Conservation (phyloP, 139 green algal species). For the Chlorella sp. region DNA sequence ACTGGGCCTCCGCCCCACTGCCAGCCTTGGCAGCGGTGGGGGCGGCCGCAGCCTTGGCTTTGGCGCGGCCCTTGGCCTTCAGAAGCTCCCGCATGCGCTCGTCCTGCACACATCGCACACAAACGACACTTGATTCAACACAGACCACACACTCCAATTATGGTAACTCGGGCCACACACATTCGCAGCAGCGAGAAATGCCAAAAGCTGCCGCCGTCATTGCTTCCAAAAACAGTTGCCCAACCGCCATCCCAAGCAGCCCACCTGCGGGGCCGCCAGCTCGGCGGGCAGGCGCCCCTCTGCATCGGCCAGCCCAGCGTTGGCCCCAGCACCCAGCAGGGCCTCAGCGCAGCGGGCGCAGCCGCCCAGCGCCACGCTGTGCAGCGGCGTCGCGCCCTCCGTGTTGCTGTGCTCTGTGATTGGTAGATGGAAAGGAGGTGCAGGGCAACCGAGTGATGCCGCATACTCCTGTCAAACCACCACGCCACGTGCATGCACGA, state of each 20-base stretch:
- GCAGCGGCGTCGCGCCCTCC: conserved; percentile 49
- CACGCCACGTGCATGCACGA: too few relatives aligned
- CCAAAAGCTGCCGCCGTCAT: too few relatives aligned
- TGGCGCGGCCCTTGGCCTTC: neutral
- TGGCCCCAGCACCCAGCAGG: conserved; percentile 55
- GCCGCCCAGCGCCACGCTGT: conserved; percentile 58
- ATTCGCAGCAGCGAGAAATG: too few relatives aligned
- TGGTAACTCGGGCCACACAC: too few relatives aligned
- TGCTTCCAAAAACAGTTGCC: too few relatives aligned
- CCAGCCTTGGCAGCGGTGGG: neutral
- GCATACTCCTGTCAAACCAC: too few relatives aligned
- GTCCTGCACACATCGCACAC: conserved; percentile 19
- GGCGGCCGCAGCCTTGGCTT: neutral
- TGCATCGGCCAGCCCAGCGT: neutral
- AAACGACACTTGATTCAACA: too few relatives aligned
- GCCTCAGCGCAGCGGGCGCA: conserved; percentile 35
- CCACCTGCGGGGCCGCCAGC: conserved; percentile 1
- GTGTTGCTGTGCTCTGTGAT: conserved; percentile 28
- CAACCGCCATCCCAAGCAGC: neutral
- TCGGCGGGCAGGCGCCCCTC: conserved; percentile 31
- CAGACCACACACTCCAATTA: too few relatives aligned
- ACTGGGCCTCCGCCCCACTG: neutral
- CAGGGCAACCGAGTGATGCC: too few relatives aligned
- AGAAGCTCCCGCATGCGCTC: neutral
- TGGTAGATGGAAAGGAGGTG: too few relatives aligned